phyloP scores from a whole-genome alignment of 352 stramenopile genomes.

The Phytopythium ostracodes region DNA sequence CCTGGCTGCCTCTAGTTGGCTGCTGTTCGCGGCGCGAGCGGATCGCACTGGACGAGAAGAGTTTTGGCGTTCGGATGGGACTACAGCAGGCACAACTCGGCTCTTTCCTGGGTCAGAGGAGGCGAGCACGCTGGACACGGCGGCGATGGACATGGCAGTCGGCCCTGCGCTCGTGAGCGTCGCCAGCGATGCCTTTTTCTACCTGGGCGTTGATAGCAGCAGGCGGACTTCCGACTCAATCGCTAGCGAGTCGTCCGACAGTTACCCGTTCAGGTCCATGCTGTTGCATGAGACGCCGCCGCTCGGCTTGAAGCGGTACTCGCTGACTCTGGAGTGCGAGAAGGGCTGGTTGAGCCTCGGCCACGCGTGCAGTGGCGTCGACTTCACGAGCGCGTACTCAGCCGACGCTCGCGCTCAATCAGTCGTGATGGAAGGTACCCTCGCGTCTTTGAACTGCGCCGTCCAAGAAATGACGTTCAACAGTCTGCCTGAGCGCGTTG shows the following conservation, averaged over 20 bases:
- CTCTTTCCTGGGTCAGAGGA: slow-evolving; percentile 33
- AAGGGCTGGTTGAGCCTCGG: slow-evolving; percentile 35
- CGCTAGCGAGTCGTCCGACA: slow-evolving; percentile 18
- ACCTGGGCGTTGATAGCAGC: not conserved
- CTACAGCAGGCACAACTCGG: slow-evolving; percentile 22
- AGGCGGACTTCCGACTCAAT: not conserved
- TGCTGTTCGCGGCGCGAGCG: slow-evolving; percentile 34
- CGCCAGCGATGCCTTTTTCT: not conserved
- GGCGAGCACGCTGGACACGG: slow-evolving; percentile 6
- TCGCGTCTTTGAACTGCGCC: slow-evolving; percentile 43
- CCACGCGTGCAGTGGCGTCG: slow-evolving; percentile 13
- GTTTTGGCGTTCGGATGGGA: slow-evolving; percentile 66
- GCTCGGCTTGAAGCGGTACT: slow-evolving; percentile 9
- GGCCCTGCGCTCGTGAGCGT: not conserved
- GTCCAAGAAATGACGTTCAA: slow-evolving; percentile 48
- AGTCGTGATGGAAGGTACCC: slow-evolving; percentile 22
- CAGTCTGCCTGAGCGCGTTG: slow-evolving; percentile 19
- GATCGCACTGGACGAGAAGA: slow-evolving; percentile 26
- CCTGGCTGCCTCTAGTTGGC: not conserved
- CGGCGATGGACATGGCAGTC: not conserved
- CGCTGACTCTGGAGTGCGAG: slow-evolving; percentile 26
- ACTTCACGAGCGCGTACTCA: slow-evolving; percentile 1
- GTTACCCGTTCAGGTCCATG: slow-evolving; percentile 36
- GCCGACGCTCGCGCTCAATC: not conserved
- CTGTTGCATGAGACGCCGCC: slow-evolving; percentile 16